Conservation (phyloP, 495 filamentous ascomycete genomes). For the Aspergillus mulundensis region DNA sequence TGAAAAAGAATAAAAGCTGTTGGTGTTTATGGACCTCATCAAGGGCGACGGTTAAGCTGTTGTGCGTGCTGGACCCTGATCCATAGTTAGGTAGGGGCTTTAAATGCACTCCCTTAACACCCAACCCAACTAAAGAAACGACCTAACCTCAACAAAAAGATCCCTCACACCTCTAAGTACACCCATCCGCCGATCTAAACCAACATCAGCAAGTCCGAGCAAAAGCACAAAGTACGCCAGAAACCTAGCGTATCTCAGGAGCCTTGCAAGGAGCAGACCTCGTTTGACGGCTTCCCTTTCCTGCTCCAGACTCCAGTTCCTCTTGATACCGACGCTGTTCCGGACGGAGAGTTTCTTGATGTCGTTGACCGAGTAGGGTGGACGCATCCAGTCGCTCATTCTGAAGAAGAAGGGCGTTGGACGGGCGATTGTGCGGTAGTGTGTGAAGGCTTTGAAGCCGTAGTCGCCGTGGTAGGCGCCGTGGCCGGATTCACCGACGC, state of each 20-base stretch:
- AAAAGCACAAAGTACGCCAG: not conserved
- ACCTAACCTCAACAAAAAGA: not conserved
- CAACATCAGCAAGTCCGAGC: constrained; percentile 5
- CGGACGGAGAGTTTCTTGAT: constrained; percentile 12
- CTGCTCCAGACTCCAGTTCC: constrained; percentile 11
- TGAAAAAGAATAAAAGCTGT: no score
- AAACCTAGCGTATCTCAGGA: not conserved
- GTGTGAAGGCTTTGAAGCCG: constrained; percentile 59
- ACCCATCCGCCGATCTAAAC: constrained; percentile 1
- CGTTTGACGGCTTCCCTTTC: constrained; percentile 1
- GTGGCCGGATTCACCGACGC: constrained; percentile 12
- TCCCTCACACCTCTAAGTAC: not conserved
- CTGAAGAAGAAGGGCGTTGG: constrained; percentile 8
- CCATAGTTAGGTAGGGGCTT: no score
- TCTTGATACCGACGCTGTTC: constrained; percentile 10
- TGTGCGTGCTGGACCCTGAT: no score
- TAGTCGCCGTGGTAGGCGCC: constrained; percentile 14
- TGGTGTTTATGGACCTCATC: no score
- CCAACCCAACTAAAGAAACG: not conserved
- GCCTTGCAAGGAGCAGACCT: not conserved
- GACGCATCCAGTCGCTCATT: not conserved
- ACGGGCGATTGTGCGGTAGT: constrained; percentile 51
- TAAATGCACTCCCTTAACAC: not conserved
- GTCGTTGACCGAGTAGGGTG: constrained; percentile 7
- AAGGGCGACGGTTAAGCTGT: no score